Percentiles rank a stretch among this genome's conserved stretches.
Conservation (phyloP, 2,329 filamentous ascomycete species). For the Elsinoe australis region DNA sequence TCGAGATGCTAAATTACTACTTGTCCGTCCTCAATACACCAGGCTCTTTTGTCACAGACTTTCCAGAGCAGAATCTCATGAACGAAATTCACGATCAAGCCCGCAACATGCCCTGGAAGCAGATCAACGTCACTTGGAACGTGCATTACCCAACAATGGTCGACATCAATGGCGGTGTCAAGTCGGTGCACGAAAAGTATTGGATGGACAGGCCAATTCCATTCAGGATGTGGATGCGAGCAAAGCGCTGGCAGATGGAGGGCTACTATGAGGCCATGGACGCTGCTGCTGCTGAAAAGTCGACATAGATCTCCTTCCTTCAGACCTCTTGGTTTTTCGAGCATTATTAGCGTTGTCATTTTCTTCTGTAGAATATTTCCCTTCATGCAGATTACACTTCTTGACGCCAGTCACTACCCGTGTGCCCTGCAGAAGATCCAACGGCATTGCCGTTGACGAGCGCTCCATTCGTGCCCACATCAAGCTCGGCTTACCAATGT, state of each 20-base stretch:
- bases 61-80: conserved; percentile 32
- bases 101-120: conserved; percentile 37
- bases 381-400: too few relatives aligned
- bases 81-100: conserved; percentile 32
- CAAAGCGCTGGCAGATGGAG: conserved; percentile 31
- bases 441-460: too few relatives aligned
- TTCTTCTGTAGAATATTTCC: too few relatives aligned
- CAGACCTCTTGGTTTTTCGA: too few relatives aligned
- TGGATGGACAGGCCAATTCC: conserved; percentile 31
- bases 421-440: too few relatives aligned
- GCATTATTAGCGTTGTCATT: too few relatives aligned
- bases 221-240: conserved; percentile 29
- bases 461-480: too few relatives aligned
- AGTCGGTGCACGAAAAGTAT: conserved; percentile 36
- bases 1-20: conserved; percentile 29
- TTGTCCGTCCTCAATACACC: conserved; percentile 25
- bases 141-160: conserved; percentile 32
- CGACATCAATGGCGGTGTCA: conserved; percentile 32
- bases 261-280: conserved; percentile 33
- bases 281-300: too few relatives aligned
- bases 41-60: conserved; percentile 28
- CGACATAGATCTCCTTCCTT: too few relatives aligned
- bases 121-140: conserved; percentile 33
- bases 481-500: too few relatives aligned
- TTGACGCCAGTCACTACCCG: too few relatives aligned